Evolutionary conservation across 2,329 filamentous ascomycete species (phyloP), one percentile per base, ranked within the genome.

Genomic region (Ceratocystis albifundus): DNA sequence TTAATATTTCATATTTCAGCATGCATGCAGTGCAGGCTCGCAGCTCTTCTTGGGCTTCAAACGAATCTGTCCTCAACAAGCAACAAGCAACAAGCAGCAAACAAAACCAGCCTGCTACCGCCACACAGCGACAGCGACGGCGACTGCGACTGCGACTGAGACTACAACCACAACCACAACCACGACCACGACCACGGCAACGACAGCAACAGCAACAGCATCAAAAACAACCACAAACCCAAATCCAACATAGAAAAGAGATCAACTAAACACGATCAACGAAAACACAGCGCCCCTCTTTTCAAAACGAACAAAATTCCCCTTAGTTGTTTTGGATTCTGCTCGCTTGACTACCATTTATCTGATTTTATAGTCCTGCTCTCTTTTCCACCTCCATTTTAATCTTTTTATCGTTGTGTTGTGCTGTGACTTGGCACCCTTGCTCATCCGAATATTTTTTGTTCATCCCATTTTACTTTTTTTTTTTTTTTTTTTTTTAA

Each of bases 401-500:
- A 50, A 12, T 22, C 55, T 59, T 59, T 59, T 32, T 53, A 53
- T 53, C 48, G 22, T 8, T 36, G 12, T 25, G 22, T 8, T 36
- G 12, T 25, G 48, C 15, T 59, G 12, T 32, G 28, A 59, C 55
- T 59, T 41, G 36, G 22, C 61, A 48, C 61, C 61, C 61, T 63
- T 63, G 61, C 61, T 63, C 41, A 22, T 48, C 61, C 28, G 41
- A 30, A 63, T 63, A 12, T 28, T 63, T 55, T 63, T 63, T 63
- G 61, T 63, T 63, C 61, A 63, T 63, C 61, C 61, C 61, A 63
- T 63, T 63, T 63, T 63, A n/a, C 28, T 30, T 59, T 59, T 36
- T 53, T 25, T 53, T 28, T 28, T 20, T 50, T 30, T 36, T 10
- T 36, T 22, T 20, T 20, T 20, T 50, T 20, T 50, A 20, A 22